Percentiles rank a stretch among this genome's conserved stretches.
Evolutionary conservation across 257 asterid genomes (phyloP).

Genomic region (Coffea canephora): DNA sequence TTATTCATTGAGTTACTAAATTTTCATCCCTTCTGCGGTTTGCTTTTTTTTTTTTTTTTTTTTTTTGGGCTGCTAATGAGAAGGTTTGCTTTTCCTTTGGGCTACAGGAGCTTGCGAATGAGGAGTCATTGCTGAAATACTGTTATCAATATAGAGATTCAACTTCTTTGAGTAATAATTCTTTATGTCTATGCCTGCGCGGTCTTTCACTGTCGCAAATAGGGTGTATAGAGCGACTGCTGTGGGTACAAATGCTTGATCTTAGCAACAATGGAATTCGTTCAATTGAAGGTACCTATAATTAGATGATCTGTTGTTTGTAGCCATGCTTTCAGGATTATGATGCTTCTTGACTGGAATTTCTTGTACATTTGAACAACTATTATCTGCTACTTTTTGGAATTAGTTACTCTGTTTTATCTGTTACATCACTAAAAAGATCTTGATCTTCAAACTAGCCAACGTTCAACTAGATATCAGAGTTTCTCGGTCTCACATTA

Average conservation of each 20-base stretch:
- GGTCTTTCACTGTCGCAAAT: conserved; percentile 71
- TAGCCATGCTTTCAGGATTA: background rate
- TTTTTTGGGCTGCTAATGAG: conserved; percentile 1
- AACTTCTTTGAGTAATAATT: conserved; percentile 34
- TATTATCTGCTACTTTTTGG: background rate
- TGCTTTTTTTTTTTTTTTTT: conserved; percentile 4
- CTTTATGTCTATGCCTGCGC: conserved; percentile 47
- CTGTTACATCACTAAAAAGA: background rate
- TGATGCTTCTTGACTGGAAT: conserved; percentile 5
- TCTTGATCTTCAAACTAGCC: too few species aligned
- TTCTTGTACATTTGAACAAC: background rate
- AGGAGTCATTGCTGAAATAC: conserved; percentile 47
- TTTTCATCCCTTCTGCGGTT: background rate
- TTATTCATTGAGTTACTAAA: background rate
- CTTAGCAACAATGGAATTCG: conserved; percentile 82
- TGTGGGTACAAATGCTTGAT: conserved; percentile 96
- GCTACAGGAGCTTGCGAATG: conserved; percentile 57
- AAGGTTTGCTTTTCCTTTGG: conserved; percentile 4
- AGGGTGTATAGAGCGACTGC: conserved; percentile 60
- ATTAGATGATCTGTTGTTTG: background rate
- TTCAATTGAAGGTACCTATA: conserved; percentile 69
- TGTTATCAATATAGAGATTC: conserved; percentile 49
- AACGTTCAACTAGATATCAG: background rate
- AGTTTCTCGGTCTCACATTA: background rate
- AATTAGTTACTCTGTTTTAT: background rate